These are phyloP conservation scores for Oryza brachyantha DNA, from an alignment of 176 grass and related monocot genomes.

Conservation along the genomic window DNA sequence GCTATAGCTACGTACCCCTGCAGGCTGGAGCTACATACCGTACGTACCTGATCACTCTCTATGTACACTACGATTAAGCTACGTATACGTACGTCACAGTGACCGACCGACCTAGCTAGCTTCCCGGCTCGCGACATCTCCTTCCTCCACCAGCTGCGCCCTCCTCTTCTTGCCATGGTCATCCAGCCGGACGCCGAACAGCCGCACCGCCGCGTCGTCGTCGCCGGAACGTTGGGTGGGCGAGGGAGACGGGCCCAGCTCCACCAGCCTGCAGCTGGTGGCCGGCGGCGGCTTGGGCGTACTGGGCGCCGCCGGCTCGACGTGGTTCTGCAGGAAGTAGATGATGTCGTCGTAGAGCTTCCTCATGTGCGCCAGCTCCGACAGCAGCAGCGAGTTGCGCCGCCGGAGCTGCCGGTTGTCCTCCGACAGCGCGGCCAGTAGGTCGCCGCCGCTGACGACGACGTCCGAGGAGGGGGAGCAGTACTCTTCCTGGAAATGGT, in stretches of 20 bases:
- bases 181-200: slow-evolving; percentile 63
- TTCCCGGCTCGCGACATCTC: slow-evolving; percentile 26
- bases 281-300: neutral
- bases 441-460: neutral
- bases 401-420: slow-evolving; percentile 73
- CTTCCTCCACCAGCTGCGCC: slow-evolving; percentile 19
- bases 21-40: neutral
- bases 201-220: slow-evolving; percentile 37
- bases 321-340: slow-evolving; percentile 76
- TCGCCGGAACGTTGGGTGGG: neutral
- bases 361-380: slow-evolving; percentile 75
- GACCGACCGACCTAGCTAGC: neutral
- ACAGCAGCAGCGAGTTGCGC: slow-evolving; percentile 68
- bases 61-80: neutral
- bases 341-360: slow-evolving; percentile 79
- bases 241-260: slow-evolving; percentile 30
- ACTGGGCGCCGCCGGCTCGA: slow-evolving; percentile 9
- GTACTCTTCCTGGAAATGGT: slow-evolving; percentile 19
- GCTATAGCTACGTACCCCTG: neutral
- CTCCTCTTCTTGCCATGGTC: slow-evolving; percentile 50
- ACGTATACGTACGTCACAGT: neutral
- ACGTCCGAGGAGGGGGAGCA: neutral
- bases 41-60: neutral
- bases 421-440: slow-evolving; percentile 54
- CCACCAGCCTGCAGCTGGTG: slow-evolving; percentile 23